Base-by-base conservation (phyloP, 495 filamentous ascomycete species). In the Durotheca rogersii region DNA sequence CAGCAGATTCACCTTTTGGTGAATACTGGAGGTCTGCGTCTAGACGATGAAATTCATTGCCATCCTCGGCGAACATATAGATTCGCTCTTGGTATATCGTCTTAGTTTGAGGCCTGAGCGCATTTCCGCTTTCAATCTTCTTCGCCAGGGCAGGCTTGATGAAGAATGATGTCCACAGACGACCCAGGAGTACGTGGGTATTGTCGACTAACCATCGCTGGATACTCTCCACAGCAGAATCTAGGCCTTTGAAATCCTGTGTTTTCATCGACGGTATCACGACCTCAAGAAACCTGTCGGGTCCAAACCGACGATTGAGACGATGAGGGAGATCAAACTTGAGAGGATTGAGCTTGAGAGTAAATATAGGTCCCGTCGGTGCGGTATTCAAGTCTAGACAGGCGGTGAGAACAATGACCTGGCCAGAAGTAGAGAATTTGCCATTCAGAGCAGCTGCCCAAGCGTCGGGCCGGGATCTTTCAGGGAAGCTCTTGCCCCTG, bases 281-380 rank as follows among this genome's bases (percentile, higher is more conserved):
- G 4, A 77, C 50, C 17, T 77, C 73, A 27, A 77, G 54, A 27
- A 76, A 75, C 6, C 73, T 66, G 35, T 77, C 74, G 3, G 70
- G 55, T 4, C 73, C 74, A 43, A 77, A 76, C n/a, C 67, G 68
- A 35, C 74, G 60, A n/a, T 61, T 64, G 9, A 77, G 59, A 9
- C 74, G 66, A 46, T 72, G 72, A 2, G 67, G 55, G 27, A 72
- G 59, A 34, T 74, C 69, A 33, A 76, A 46, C 29, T 47, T 58
- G 5, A 77, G 37, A 1, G 74, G 71, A 14, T 61, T 66, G 44
- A 76, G 64, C 23, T 53, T 61, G 14, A 78, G 48, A 1, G 53
- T 32, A 25, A 70, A 74, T 6, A 69, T 44, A 4, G 73, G 70
- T 0, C 66, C 70, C 3, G 36, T 50, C 23, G 51, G 58, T 16